phyloP scores from a whole-genome alignment of 2,329 filamentous ascomycete genomes.

The Colletotrichum phormii region DNA sequence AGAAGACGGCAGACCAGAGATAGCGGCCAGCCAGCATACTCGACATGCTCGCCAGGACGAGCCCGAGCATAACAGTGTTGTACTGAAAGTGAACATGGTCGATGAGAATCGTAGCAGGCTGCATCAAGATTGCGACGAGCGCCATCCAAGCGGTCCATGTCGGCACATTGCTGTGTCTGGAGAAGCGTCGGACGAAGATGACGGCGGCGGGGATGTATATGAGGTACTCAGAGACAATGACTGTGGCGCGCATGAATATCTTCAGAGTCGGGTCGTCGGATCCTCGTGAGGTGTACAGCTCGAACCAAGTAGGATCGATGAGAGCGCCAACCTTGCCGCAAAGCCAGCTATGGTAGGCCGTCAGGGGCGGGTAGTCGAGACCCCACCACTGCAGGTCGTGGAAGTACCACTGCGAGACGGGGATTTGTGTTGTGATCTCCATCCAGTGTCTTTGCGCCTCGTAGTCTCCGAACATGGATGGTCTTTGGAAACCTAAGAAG shows the following conservation, averaged over 20 bases:
- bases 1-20: slow-evolving; percentile 92
- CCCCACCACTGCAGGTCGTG: slow-evolving; percentile 98
- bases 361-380: slow-evolving; percentile 95
- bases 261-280: slow-evolving; percentile 84
- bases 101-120: slow-evolving; percentile 89
- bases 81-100: slow-evolving; percentile 98
- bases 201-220: slow-evolving; percentile 88
- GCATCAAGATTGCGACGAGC: slow-evolving; percentile 90
- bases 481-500: slow-evolving; percentile 75
- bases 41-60: slow-evolving; percentile 87
- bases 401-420: slow-evolving; percentile 96
- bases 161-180: slow-evolving; percentile 79
- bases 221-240: slow-evolving; percentile 90
- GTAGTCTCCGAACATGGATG: slow-evolving; percentile 96
- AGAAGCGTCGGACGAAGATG: slow-evolving; percentile 86
- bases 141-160: slow-evolving; percentile 87
- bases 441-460: slow-evolving; percentile 99
- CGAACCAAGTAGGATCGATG: slow-evolving; percentile 89
- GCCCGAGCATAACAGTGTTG: slow-evolving; percentile 97
- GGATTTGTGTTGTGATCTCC: slow-evolving; percentile 91
- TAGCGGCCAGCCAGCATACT: slow-evolving; percentile 87
- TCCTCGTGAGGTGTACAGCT: slow-evolving; percentile 83
- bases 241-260: slow-evolving; percentile 95
- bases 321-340: slow-evolving; percentile 84
- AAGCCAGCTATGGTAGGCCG: slow-evolving; percentile 98